A percentile compares a stretch with the other conserved stretches of the same genome.
These are phyloP conservation scores for Mortierella polycephala DNA, from an alignment of 371 early-diverging fungal genomes.

Conservation along the genomic window DNA sequence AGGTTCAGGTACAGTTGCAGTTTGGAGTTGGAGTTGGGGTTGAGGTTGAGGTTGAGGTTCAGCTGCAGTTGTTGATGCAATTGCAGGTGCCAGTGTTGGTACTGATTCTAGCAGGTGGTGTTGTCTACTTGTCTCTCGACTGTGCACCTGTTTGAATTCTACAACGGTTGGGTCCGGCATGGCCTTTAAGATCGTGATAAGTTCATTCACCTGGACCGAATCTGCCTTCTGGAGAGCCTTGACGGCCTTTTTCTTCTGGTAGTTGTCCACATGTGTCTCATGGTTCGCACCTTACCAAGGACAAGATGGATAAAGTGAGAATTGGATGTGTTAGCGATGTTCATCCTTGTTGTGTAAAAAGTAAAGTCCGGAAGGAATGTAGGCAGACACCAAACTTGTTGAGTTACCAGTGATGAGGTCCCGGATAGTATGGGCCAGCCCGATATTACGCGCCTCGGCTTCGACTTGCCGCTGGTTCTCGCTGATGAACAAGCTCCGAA, in stretches of 20 bases:
- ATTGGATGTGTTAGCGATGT: neutral
- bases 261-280: conserved; percentile 38
- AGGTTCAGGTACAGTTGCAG: too few species aligned
- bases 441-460: conserved; percentile 43
- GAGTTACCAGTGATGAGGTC: conserved; percentile 51
- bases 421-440: conserved; percentile 49
- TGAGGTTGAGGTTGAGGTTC: too few species aligned
- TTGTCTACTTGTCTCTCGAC: conserved; percentile 23
- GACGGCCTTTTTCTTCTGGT: conserved; percentile 48
- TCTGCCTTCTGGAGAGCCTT: conserved; percentile 51
- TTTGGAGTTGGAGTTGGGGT: too few species aligned
- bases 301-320: neutral
- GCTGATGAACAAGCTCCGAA: conserved; percentile 32
- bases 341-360: neutral
- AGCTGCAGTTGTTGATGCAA: neutral
- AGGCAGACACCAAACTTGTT: neutral
- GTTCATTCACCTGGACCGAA: conserved; percentile 40
- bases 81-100: neutral
- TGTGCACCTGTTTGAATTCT: conserved; percentile 43
- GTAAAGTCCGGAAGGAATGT: neutral
- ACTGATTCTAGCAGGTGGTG: conserved; percentile 4
- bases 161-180: conserved; percentile 55
- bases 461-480: conserved; percentile 44
- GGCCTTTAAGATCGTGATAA: conserved; percentile 51
- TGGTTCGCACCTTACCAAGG: conserved; percentile 34